Percentiles rank a stretch among this genome's conserved stretches.
These are phyloP conservation scores for Claviceps arundinis DNA, from an alignment of 2,329 filamentous ascomycete genomes.

Conservation along the genomic window DNA sequence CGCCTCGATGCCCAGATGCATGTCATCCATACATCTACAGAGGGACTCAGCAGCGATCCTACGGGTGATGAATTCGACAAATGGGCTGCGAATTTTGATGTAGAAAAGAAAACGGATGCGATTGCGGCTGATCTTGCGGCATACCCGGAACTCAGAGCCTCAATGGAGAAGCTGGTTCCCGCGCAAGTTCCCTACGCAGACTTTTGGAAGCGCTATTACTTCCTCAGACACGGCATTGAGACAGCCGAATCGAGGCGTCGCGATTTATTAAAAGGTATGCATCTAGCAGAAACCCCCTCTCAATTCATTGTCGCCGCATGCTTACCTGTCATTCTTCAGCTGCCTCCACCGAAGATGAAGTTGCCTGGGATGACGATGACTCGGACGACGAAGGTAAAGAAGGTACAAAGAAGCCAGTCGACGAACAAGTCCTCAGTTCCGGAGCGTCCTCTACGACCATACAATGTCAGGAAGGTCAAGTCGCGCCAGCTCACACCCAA, in stretches of 20 bases:
- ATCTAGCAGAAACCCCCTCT: background rate
- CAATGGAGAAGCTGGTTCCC: conserved; percentile 95
- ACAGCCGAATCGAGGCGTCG: conserved; percentile 79
- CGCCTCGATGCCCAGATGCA: conserved; percentile 92
- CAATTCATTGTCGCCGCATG: conserved; percentile 1
- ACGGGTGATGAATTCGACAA: conserved; percentile 57
- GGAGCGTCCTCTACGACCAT: conserved; percentile 47
- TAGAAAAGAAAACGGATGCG: conserved; percentile 70
- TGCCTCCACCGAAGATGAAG: conserved; percentile 58
- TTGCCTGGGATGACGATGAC: conserved; percentile 55
- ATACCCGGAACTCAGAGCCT: conserved; percentile 69
- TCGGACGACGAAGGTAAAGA: conserved; percentile 36
- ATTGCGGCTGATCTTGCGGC: conserved; percentile 73
- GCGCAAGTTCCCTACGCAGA: conserved; percentile 76
- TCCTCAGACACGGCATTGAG: conserved; percentile 82
- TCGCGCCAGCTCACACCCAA: conserved; percentile 53
- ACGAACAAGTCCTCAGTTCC: conserved; percentile 29
- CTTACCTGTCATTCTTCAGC: conserved; percentile 27
- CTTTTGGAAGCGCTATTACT: conserved; percentile 96
- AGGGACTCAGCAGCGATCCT: conserved; percentile 75
- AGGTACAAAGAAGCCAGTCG: conserved; percentile 12
- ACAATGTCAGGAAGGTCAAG: conserved; percentile 34
- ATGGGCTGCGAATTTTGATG: conserved; percentile 65
- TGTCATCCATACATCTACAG: conserved; percentile 75
- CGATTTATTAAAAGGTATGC: conserved; percentile 78